phyloP scores from a whole-genome alignment of 2,329 filamentous ascomycete species.

The Fusarium pseudograminearum region DNA sequence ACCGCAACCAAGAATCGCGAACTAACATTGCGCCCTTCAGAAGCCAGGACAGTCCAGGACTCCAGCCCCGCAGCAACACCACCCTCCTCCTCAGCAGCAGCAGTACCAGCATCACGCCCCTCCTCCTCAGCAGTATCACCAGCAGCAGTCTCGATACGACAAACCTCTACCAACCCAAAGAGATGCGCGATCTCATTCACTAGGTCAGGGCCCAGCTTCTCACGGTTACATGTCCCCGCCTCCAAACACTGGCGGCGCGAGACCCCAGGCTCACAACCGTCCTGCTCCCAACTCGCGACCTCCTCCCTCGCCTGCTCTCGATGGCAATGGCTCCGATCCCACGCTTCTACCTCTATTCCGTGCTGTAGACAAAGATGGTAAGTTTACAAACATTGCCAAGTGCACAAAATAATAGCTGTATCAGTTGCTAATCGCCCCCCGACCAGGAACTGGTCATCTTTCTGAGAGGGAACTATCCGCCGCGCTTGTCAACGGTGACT shows the following conservation, averaged over 20 bases:
- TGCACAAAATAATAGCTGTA: neutral
- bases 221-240: constrained; percentile 66
- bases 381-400: constrained; percentile 41
- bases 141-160: constrained; percentile 59
- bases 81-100: constrained; percentile 34
- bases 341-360: constrained; percentile 86
- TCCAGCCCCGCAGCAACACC: constrained; percentile 45
- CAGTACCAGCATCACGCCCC: neutral
- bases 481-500: constrained; percentile 96
- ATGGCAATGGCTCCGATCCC: constrained; percentile 59
- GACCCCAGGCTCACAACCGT: constrained; percentile 60
- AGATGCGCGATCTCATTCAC: constrained; percentile 45
- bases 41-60: constrained; percentile 53
- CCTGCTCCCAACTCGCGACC: constrained; percentile 70
- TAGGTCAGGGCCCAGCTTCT: constrained; percentile 46
- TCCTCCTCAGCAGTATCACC: constrained; percentile 38
- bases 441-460: constrained; percentile 78
- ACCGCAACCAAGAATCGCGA: constrained; percentile 4
- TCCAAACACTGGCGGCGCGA: constrained; percentile 58
- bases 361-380: constrained; percentile 88
- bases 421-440: constrained; percentile 15
- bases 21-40: constrained; percentile 47
- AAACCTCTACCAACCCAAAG: constrained; percentile 58
- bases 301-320: constrained; percentile 72
- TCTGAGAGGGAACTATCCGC: constrained; percentile 88